phyloP scores from a whole-genome alignment of 345 rosid genomes.

The Hibiscus tridactylites region DNA sequence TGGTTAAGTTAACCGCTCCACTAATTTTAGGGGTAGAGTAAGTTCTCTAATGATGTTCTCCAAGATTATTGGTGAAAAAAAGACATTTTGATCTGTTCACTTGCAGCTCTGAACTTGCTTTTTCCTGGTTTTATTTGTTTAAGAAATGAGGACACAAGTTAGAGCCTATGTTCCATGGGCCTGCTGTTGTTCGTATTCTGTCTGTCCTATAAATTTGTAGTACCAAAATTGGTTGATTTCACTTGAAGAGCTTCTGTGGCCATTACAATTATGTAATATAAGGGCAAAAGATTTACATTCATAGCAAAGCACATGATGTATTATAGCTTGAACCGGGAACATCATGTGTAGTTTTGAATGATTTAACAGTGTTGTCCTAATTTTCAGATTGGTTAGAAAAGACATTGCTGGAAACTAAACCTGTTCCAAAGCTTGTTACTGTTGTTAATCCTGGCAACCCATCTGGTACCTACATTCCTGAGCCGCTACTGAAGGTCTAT shows the following conservation, averaged over 20 bases:
- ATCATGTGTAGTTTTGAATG: neutral
- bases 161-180: neutral
- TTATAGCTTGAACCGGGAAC: neutral
- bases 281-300: neutral
- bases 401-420: conserved; percentile 54
- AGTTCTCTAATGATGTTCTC: neutral
- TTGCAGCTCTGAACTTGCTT: neutral
- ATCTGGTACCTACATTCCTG: conserved; percentile 81
- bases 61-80: neutral
- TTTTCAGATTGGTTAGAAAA: conserved; percentile 78
- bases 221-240: neutral
- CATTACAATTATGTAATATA: neutral
- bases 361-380: conserved; percentile 12
- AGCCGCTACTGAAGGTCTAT: conserved; percentile 68
- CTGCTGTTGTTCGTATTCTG: neutral
- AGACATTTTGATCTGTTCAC: neutral
- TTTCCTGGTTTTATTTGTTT: neutral
- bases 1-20: neutral
- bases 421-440: conserved; percentile 83
- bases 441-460: conserved; percentile 98
- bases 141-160: neutral
- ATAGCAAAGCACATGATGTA: neutral
- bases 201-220: neutral
- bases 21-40: neutral
- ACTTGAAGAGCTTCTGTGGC: neutral